Conservation (phyloP, 2,329 filamentous ascomycete genomes). For the Fusarium veterinarium region DNA sequence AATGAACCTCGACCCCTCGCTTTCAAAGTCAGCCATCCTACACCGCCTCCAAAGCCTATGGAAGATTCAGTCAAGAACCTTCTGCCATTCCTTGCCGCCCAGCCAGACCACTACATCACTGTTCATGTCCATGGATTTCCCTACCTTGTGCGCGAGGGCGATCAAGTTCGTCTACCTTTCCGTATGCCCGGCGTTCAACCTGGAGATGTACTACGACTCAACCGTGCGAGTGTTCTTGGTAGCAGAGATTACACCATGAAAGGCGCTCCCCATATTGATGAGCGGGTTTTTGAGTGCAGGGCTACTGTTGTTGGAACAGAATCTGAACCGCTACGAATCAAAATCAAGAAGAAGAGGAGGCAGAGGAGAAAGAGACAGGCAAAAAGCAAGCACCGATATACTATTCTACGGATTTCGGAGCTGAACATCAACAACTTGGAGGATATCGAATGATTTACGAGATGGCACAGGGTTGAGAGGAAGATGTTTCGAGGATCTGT, state of each 20-base stretch:
- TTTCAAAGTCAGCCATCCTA: slow-evolving; percentile 55
- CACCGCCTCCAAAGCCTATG: slow-evolving; percentile 54
- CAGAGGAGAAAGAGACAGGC: slow-evolving; percentile 79
- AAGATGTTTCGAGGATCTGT: slow-evolving; percentile 6
- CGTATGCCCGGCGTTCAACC: slow-evolving; percentile 79
- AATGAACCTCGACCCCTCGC: slow-evolving; percentile 50
- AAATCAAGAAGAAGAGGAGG: slow-evolving; percentile 85
- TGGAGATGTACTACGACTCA: slow-evolving; percentile 88
- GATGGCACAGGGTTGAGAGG: slow-evolving; percentile 9
- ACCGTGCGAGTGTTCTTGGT: slow-evolving; percentile 84
- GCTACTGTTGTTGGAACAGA: slow-evolving; percentile 88
- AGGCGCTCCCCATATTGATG: slow-evolving; percentile 83
- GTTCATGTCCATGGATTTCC: slow-evolving; percentile 82
- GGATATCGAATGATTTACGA: slow-evolving; percentile 50
- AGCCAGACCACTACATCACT: slow-evolving; percentile 82
- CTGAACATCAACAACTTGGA: slow-evolving; percentile 69
- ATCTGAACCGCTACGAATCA: slow-evolving; percentile 79
- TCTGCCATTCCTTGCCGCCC: slow-evolving; percentile 77
- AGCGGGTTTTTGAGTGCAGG: slow-evolving; percentile 84
- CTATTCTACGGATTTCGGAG: slow-evolving; percentile 86
- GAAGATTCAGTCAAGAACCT: slow-evolving; percentile 68
- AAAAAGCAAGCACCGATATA: slow-evolving; percentile 91
- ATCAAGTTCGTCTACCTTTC: slow-evolving; percentile 82
- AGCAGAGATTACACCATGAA: slow-evolving; percentile 92
- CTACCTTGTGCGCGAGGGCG: slow-evolving; percentile 82